Conservation (phyloP, 345 rosid genomes). For the Heritiera fomes region DNA sequence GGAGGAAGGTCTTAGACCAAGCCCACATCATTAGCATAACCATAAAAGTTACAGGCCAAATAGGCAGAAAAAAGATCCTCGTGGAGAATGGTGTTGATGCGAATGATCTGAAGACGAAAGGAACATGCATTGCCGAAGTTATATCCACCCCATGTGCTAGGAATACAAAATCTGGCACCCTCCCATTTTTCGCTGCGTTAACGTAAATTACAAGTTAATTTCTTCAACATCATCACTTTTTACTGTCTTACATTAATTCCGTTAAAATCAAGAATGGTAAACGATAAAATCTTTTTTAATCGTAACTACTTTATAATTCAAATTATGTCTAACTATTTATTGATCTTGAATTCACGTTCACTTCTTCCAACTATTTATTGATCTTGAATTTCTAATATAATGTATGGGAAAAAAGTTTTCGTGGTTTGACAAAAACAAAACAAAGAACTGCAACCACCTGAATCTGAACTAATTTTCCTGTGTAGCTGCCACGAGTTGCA, state of each 20-base stretch:
- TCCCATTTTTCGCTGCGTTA: conserved; percentile 43
- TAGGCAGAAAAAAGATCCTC: conserved; percentile 45
- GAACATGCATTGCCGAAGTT: conserved; percentile 60
- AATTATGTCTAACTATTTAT: too few relatives aligned
- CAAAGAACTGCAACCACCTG: conserved; percentile 44
- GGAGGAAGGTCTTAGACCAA: conserved; percentile 64
- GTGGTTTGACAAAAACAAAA: background rate
- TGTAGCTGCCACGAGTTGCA: conserved; percentile 73
- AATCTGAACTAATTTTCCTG: conserved; percentile 41
- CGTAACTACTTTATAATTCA: too few relatives aligned
- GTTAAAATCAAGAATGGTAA: too few relatives aligned
- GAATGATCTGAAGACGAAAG: conserved; percentile 56
- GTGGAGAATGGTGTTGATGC: conserved; percentile 59
- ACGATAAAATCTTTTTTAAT: too few relatives aligned
- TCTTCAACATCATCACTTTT: background rate
- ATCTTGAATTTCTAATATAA: too few relatives aligned
- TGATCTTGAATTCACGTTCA: too few relatives aligned
- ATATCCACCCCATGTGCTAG: conserved; percentile 89
- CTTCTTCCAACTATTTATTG: too few relatives aligned
- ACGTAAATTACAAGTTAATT: background rate
- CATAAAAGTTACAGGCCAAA: conserved; percentile 47
- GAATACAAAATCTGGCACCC: conserved; percentile 92
- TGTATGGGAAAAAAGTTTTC: too few relatives aligned
- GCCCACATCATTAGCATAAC: conserved; percentile 70
- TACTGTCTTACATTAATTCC: too few relatives aligned